These are phyloP conservation scores for Leptographium flavum DNA, from an alignment of 2,329 filamentous ascomycete species.

Conservation along the genomic window DNA sequence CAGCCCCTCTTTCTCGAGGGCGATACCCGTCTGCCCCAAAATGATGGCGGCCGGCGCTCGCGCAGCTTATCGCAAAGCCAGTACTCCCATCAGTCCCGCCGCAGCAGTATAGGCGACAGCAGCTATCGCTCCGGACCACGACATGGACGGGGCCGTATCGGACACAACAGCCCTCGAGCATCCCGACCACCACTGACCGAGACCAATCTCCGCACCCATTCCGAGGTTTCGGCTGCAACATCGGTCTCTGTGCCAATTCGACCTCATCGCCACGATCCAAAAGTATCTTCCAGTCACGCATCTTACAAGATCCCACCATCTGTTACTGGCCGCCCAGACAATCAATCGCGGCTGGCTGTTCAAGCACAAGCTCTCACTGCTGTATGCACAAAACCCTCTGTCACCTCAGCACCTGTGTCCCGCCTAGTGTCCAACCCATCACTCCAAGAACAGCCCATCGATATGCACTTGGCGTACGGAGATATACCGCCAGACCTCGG, in stretches of 20 bases:
- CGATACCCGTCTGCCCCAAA: slow-evolving; percentile 13
- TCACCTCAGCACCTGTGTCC: slow-evolving; percentile 14
- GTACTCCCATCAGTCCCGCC: slow-evolving; percentile 16
- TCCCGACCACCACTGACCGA: slow-evolving; percentile 31
- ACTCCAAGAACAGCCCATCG: slow-evolving; percentile 40
- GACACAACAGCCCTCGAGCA: neutral
- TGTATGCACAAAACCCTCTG: neutral
- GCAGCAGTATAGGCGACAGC: slow-evolving; percentile 15
- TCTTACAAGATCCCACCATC: neutral
- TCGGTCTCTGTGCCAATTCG: slow-evolving; percentile 26
- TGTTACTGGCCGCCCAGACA: neutral
- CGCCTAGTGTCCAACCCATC: slow-evolving; percentile 27
- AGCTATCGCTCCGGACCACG: slow-evolving; percentile 3
- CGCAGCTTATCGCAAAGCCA: slow-evolving; percentile 21
- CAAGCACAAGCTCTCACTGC: neutral
- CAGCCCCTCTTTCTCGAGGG: slow-evolving; percentile 15
- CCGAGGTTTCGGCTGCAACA: slow-evolving; percentile 34
- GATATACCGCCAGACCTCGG: slow-evolving; percentile 58
- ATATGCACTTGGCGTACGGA: slow-evolving; percentile 88
- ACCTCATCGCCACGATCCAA: slow-evolving; percentile 22
- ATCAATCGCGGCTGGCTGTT: neutral
- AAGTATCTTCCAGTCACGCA: slow-evolving; percentile 29
- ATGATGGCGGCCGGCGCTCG: slow-evolving; percentile 16
- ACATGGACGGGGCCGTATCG: neutral
- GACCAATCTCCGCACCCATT: slow-evolving; percentile 36